These are phyloP conservation scores for Penicillium crustosum DNA, from an alignment of 2,329 filamentous ascomycete species.

Conservation along the genomic window DNA sequence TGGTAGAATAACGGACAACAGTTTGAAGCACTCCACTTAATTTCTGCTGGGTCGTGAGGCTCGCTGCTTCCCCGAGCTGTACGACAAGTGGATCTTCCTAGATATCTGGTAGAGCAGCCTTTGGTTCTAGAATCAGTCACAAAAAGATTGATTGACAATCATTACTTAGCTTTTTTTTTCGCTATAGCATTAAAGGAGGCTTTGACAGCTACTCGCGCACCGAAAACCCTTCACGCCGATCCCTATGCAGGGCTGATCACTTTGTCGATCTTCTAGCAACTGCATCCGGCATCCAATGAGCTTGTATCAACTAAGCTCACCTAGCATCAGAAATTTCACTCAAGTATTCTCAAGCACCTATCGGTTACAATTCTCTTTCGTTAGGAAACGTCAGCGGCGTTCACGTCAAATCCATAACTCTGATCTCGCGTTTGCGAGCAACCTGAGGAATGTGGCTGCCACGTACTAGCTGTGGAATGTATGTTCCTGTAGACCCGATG, in stretches of 20 bases:
- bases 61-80: not conserved
- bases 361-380: not conserved
- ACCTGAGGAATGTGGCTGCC: not conserved
- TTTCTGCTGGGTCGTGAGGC: not conserved
- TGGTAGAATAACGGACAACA: too few species aligned
- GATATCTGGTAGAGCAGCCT: not conserved
- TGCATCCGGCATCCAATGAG: constrained; percentile 10
- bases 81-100: not conserved
- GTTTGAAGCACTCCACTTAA: not conserved
- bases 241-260: not conserved
- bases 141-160: too few species aligned
- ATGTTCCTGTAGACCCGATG: not conserved
- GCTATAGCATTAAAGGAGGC: too few species aligned
- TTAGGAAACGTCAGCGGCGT: constrained; percentile 7
- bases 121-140: not conserved
- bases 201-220: not conserved
- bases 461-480: not conserved
- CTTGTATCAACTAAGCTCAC: not conserved
- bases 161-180: too few species aligned
- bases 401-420: constrained; percentile 1
- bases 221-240: too few species aligned
- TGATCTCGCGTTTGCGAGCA: not conserved
- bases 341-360: not conserved
- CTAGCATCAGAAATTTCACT: not conserved
- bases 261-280: not conserved